Conservation (phyloP, 345 rosid species). For the Clausena lansium region DNA sequence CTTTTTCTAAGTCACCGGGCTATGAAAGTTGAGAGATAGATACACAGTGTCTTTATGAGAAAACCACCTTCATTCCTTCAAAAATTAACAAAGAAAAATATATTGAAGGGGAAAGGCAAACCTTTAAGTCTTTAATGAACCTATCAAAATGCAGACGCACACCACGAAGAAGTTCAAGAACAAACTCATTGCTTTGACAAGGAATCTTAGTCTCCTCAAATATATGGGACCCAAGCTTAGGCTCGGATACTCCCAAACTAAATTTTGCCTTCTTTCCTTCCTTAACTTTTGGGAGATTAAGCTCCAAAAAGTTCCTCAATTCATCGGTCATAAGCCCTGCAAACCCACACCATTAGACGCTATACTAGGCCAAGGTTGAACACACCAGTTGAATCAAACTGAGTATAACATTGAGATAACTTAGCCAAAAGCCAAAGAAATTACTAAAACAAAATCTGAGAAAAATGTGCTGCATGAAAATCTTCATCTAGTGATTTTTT, state of each 20-base stretch:
- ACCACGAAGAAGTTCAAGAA: conserved; percentile 89
- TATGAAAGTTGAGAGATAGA: conserved; percentile 22
- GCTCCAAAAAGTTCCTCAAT: conserved; percentile 75
- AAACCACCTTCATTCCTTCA: background rate
- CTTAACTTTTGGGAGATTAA: conserved; percentile 87
- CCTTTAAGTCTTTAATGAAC: conserved; percentile 92
- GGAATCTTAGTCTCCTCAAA: conserved; percentile 73
- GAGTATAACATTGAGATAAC: background rate
- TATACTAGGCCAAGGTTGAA: background rate
- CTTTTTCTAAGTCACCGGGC: conserved; percentile 90
- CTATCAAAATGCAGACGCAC: conserved; percentile 76
- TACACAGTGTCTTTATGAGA: background rate
- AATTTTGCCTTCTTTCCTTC: conserved; percentile 76
- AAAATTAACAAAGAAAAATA: background rate
- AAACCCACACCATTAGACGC: background rate
- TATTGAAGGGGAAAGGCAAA: conserved; percentile 22
- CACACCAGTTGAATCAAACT: background rate
- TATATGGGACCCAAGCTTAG: conserved; percentile 84
- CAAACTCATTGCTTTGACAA: conserved; percentile 81
- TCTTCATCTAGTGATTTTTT: no score
- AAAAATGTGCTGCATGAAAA: background rate
- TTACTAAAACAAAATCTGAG: background rate
- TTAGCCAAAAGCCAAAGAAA: background rate
- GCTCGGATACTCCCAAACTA: conserved; percentile 81
- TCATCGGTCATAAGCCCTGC: conserved; percentile 78